Percentiles rank a stretch among this genome's conserved stretches.
These are phyloP conservation scores for Tillandsia fasciculata DNA, from an alignment of 176 grass and related monocot species.

Conservation along the genomic window DNA sequence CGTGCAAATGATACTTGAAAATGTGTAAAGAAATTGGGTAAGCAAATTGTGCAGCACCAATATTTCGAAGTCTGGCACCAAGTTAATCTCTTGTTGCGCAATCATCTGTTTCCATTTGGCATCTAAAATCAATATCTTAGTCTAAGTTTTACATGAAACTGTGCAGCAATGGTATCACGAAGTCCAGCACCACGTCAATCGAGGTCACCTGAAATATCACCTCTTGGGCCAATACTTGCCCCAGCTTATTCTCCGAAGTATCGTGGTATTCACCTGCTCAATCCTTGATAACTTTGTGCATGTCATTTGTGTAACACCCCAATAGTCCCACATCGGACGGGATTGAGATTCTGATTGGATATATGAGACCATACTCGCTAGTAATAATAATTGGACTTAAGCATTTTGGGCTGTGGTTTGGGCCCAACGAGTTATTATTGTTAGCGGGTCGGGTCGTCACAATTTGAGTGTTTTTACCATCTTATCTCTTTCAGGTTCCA, in stretches of 20 bases:
- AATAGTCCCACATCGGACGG: neutral
- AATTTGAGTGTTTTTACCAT: neutral
- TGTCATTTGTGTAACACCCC: neutral
- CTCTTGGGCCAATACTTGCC: slow-evolving; percentile 23
- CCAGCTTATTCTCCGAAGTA: slow-evolving; percentile 34
- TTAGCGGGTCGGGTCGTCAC: neutral
- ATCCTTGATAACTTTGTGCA: neutral
- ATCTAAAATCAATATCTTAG: no score
- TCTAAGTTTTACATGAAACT: neutral
- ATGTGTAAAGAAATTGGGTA: no score
- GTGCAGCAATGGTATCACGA: slow-evolving; percentile 14
- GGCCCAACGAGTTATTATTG: no score
- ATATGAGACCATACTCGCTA: no score
- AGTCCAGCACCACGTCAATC: neutral
- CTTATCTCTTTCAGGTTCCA: slow-evolving; percentile 25
- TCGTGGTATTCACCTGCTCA: slow-evolving; percentile 33
- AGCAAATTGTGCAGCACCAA: no score
- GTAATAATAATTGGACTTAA: no score
- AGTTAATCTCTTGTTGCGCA: no score
- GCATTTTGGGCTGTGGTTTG: no score
- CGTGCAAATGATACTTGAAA: no score
- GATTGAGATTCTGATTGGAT: no score
- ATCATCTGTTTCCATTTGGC: no score
- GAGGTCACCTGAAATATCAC: slow-evolving; percentile 4
- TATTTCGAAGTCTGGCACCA: no score